Evolutionary conservation across 2,329 filamentous ascomycete genomes (phyloP).

Genomic region (Sarocladium brachiariae): DNA sequence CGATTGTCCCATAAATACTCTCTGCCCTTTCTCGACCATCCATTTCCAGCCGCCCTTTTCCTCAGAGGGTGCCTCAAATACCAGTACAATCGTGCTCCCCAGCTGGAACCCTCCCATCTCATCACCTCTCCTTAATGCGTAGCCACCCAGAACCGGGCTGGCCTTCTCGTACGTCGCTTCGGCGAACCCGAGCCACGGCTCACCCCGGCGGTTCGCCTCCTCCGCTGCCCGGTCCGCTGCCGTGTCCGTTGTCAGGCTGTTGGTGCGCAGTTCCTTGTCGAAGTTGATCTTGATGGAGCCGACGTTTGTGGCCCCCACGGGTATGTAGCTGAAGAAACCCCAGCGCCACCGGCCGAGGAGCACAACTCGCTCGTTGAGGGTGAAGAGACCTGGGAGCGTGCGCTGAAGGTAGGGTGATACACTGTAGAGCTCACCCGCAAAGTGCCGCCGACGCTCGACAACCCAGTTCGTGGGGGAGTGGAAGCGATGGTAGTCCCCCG

Average conservation of each 20-base stretch:
- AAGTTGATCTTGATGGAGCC: slow-evolving; percentile 97
- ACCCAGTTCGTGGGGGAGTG: slow-evolving; percentile 96
- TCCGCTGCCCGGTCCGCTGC: slow-evolving; percentile 82
- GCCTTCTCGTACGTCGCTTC: slow-evolving; percentile 84
- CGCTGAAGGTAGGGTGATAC: slow-evolving; percentile 93
- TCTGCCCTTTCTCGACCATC: slow-evolving; percentile 81
- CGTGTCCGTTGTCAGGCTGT: slow-evolving; percentile 87
- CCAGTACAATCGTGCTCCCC: slow-evolving; percentile 88
- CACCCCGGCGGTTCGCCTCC: slow-evolving; percentile 65
- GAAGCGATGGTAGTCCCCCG: slow-evolving; percentile 97
- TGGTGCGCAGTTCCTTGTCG: slow-evolving; percentile 87
- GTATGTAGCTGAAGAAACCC: slow-evolving; percentile 95
- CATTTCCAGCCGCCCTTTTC: slow-evolving; percentile 68
- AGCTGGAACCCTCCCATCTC: slow-evolving; percentile 98
- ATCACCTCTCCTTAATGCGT: slow-evolving; percentile 79
- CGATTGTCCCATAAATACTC: slow-evolving; percentile 80
- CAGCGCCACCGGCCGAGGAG: slow-evolving; percentile 90
- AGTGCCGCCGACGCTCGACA: slow-evolving; percentile 89
- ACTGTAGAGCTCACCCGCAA: slow-evolving; percentile 90
- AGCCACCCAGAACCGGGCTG: slow-evolving; percentile 70
- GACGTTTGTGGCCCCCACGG: slow-evolving; percentile 95
- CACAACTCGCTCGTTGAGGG: slow-evolving; percentile 91
- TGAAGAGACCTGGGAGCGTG: slow-evolving; percentile 89
- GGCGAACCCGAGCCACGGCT: slow-evolving; percentile 82
- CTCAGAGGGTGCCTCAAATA: slow-evolving; percentile 84